phyloP scores from a whole-genome alignment of 2,329 filamentous ascomycete species.

The Curvularia hawaiiensis region DNA sequence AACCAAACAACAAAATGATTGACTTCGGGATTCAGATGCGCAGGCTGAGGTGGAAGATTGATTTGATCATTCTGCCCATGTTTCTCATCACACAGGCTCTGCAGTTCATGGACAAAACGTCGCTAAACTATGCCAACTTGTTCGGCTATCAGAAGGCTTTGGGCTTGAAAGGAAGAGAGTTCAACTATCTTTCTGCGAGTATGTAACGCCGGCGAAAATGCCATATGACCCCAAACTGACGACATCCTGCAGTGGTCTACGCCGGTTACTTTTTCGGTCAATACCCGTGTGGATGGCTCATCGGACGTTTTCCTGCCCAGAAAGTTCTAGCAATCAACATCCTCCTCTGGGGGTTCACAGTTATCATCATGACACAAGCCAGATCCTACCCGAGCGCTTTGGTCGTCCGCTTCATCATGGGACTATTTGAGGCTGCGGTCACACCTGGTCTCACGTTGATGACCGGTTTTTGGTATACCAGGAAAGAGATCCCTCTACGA shows the following conservation, averaged over 20 bases:
- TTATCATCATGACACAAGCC: slow-evolving; percentile 43
- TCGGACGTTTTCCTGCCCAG: slow-evolving; percentile 47
- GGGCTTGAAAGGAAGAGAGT: slow-evolving; percentile 40
- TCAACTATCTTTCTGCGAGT: slow-evolving; percentile 46
- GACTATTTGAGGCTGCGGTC: slow-evolving; percentile 55
- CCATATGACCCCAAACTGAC: not conserved
- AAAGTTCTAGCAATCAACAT: slow-evolving; percentile 41
- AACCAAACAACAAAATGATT: not conserved
- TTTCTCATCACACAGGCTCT: slow-evolving; percentile 30
- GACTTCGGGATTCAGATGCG: slow-evolving; percentile 6
- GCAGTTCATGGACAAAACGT: slow-evolving; percentile 33
- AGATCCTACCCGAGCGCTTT: slow-evolving; percentile 39
- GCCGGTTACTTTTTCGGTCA: slow-evolving; percentile 51
- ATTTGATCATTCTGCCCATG: slow-evolving; percentile 31
- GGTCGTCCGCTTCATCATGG: slow-evolving; percentile 49
- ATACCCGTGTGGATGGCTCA: slow-evolving; percentile 50
- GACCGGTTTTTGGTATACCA: slow-evolving; percentile 69
- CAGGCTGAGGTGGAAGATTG: slow-evolving; percentile 29
- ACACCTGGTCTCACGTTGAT: slow-evolving; percentile 66
- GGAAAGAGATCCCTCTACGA: slow-evolving; percentile 65
- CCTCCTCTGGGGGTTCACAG: slow-evolving; percentile 44
- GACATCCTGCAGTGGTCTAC: slow-evolving; percentile 36
- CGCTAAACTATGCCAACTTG: slow-evolving; percentile 37
- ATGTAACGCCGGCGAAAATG: not conserved
- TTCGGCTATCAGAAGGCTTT: slow-evolving; percentile 47